Evolutionary conservation across 2,329 filamentous ascomycete species (phyloP), one percentile per base, ranked within the genome.

Genomic region (Alternaria gaisen): DNA sequence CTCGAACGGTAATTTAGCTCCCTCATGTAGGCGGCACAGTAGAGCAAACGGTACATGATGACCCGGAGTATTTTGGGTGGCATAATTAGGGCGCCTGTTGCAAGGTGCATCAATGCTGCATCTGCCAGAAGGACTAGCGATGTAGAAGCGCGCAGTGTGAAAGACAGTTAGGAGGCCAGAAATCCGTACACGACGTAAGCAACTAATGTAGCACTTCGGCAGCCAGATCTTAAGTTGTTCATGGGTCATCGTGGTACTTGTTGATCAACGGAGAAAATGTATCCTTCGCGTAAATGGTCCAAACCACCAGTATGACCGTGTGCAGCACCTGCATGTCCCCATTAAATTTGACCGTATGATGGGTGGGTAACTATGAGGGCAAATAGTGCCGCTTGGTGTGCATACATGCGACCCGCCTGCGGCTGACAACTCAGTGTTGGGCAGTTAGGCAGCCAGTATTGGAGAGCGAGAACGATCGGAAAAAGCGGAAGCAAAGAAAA

Each of bases 401-500:
- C 53, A 55, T 61, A 24, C 38, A 61, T 53, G 56, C 56, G 56
- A 60, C 53, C 38, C 43, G 57, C 54, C 46, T 47, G 20, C 56
- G 43, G 58, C 43, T 53, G 52, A 61, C 58, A 56, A 53, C 61
- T 58, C 58, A 55, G 50, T 52, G 56, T 53, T 55, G 44, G 56
- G 51, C 58, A 43, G 60, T 66, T 58, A 60, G 64, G 61, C 63
- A 62, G 56, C 60, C 22, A 56, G 22, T 48, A 24, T 36, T 54
- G 59, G 46, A 59, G 41, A 53, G 55, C 56, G 50, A 60, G 53
- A 60, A 58, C 57, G 56, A 63, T 61, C 67, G 64, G 68, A 55
- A 68, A 64, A 55, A 50, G 48, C 64, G 64, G 65, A 61, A 63
- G 58, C 53, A 61, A 32, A 50, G 51, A 58, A 61, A 58, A 55